Evolutionary conservation across 495 filamentous ascomycete genomes (phyloP).

Genomic region (Tricharina praecox): DNA sequence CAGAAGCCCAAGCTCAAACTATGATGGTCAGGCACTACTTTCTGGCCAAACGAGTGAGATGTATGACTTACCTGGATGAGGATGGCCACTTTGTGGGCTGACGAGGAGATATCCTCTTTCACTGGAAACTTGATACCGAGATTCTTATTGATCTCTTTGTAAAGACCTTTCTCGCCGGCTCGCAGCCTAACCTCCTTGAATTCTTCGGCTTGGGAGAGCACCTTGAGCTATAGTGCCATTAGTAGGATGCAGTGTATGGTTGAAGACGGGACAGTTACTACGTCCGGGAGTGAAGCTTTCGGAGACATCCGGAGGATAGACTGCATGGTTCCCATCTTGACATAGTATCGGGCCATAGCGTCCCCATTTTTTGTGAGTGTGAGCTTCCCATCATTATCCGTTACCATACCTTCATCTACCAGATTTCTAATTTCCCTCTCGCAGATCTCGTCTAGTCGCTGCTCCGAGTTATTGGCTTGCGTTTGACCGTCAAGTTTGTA

Average conservation of each 20-base stretch:
- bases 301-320: constrained; percentile 45
- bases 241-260: not conserved
- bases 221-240: constrained; percentile 37
- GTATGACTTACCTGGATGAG: constrained; percentile 46
- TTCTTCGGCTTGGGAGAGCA: constrained; percentile 54
- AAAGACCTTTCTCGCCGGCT: constrained; percentile 52
- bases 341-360: constrained; percentile 85
- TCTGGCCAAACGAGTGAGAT: no score
- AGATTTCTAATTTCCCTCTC: constrained; percentile 59
- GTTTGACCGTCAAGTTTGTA: constrained; percentile 48
- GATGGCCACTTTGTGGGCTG: constrained; percentile 73
- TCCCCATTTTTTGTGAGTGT: constrained; percentile 62
- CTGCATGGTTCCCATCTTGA: constrained; percentile 85
- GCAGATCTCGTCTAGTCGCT: constrained; percentile 63
- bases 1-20: constrained; percentile 49
- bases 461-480: constrained; percentile 39
- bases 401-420: constrained; percentile 43
- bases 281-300: constrained; percentile 46
- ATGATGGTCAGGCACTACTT: no score
- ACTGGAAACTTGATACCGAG: constrained; percentile 59
- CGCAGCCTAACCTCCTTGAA: constrained; percentile 65
- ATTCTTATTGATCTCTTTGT: constrained; percentile 67
- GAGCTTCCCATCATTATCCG: constrained; percentile 30
- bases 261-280: constrained; percentile 38
- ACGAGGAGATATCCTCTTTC: constrained; percentile 52